Conservation (phyloP, 495 filamentous ascomycete species). For the Thermothielavioides terrestris region DNA sequence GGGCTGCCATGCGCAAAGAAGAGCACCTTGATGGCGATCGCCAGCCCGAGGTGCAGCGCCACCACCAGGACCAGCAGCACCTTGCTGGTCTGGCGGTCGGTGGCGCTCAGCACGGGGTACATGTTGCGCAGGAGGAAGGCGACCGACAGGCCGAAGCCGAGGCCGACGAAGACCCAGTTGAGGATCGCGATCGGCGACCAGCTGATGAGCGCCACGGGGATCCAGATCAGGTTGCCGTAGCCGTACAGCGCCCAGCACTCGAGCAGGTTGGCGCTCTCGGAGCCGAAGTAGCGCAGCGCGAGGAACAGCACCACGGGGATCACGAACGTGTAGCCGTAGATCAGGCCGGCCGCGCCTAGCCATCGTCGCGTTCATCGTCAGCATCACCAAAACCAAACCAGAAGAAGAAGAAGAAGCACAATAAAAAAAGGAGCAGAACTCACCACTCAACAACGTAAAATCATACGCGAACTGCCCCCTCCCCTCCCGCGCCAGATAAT, state of each 20-base stretch:
- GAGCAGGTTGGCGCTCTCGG: slow-evolving; percentile 76
- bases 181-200: slow-evolving; percentile 77
- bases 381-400: not conserved
- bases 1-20: slow-evolving; percentile 86
- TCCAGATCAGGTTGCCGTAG: slow-evolving; percentile 93
- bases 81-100: slow-evolving; percentile 85
- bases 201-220: slow-evolving; percentile 83
- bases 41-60: slow-evolving; percentile 73
- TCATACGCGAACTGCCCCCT: slow-evolving; percentile 60
- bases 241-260: slow-evolving; percentile 94
- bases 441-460: slow-evolving; percentile 69
- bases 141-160: slow-evolving; percentile 80
- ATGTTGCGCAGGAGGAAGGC: slow-evolving; percentile 86
- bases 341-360: slow-evolving; percentile 68
- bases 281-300: slow-evolving; percentile 86
- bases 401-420: not conserved
- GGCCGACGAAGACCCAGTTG: slow-evolving; percentile 87
- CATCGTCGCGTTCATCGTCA: slow-evolving; percentile 25
- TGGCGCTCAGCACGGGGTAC: slow-evolving; percentile 87
- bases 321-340: slow-evolving; percentile 87
- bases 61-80: slow-evolving; percentile 77
- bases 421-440: too few relatives aligned
- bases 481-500: slow-evolving; percentile 57
- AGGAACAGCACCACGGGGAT: slow-evolving; percentile 82
- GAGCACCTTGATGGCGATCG: slow-evolving; percentile 86